Evolutionary conservation across 768 basidiomycete species (phyloP).

Genomic region (Terana coerulea): DNA sequence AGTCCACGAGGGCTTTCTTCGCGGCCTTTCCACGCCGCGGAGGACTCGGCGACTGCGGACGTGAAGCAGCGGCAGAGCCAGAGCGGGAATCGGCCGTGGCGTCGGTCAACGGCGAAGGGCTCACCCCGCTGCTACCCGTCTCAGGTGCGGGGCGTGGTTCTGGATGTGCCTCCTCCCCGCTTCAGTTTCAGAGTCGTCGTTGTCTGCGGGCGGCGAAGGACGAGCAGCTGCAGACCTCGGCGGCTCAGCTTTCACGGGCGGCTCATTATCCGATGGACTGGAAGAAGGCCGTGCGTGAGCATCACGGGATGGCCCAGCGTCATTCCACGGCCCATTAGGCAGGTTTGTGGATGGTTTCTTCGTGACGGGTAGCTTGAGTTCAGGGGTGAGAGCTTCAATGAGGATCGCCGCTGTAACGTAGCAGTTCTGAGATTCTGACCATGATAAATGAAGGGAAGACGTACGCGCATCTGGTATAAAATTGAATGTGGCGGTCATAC

Average conservation of each 20-base stretch:
- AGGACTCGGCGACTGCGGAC: not conserved
- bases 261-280: not conserved
- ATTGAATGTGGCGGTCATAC: conserved; percentile 71
- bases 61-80: not conserved
- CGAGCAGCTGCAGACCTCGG: not conserved
- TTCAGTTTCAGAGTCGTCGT: conserved; percentile 44
- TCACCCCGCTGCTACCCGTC: too few relatives aligned
- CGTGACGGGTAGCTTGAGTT: conserved; percentile 29
- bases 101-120: too few relatives aligned
- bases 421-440: conserved; percentile 4
- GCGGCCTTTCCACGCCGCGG: not conserved
- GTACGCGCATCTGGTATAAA: conserved; percentile 62
- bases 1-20: not conserved
- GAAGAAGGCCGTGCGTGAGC: too few relatives aligned
- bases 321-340: not conserved
- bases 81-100: not conserved
- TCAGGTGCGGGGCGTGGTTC: too few relatives aligned
- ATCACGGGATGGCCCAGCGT: not conserved
- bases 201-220: conserved; percentile 14
- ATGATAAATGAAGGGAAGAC: conserved; percentile 27
- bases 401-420: conserved; percentile 45
- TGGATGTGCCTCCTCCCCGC: conserved; percentile 17
- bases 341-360: conserved; percentile 4
- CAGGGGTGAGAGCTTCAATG: conserved; percentile 42
- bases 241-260: not conserved